These are phyloP conservation scores for Cyathus striatus DNA, from an alignment of 768 basidiomycete genomes.

Conservation along the genomic window DNA sequence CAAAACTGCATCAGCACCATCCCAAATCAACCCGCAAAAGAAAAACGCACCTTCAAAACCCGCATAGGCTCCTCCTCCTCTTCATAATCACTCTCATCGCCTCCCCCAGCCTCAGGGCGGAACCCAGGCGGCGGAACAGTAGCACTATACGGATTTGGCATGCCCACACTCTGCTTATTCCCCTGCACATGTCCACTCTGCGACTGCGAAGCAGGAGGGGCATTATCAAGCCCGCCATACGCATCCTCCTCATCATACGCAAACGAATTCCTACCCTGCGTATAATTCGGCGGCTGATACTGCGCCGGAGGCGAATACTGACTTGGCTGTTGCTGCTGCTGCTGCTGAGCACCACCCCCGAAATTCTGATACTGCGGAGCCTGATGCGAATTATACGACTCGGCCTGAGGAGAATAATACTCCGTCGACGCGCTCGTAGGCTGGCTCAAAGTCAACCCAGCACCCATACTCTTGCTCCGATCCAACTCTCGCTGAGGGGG, in stretches of 20 bases:
- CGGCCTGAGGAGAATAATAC: too few species aligned
- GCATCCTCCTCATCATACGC: constrained; percentile 17
- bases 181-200: background rate
- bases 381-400: too few species aligned
- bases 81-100: constrained; percentile 15
- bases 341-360: too few species aligned
- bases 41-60: constrained; percentile 26
- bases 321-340: too few species aligned
- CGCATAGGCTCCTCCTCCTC: constrained; percentile 19
- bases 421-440: background rate
- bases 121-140: too few species aligned
- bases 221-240: constrained; percentile 28
- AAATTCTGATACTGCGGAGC: too few species aligned
- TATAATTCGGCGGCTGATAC: too few species aligned
- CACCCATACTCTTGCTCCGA: background rate
- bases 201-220: background rate
- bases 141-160: constrained; percentile 15
- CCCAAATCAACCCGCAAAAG: too few species aligned
- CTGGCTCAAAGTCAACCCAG: background rate
- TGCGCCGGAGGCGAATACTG: too few species aligned
- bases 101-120: too few species aligned
- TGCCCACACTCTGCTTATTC: background rate
- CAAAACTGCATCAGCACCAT: background rate
- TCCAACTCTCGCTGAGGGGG: background rate
- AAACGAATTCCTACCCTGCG: background rate